Percentiles rank a stretch among this genome's conserved stretches.
phyloP scores from a whole-genome alignment of 179 eudicot species.

The Carnegiea gigantea region DNA sequence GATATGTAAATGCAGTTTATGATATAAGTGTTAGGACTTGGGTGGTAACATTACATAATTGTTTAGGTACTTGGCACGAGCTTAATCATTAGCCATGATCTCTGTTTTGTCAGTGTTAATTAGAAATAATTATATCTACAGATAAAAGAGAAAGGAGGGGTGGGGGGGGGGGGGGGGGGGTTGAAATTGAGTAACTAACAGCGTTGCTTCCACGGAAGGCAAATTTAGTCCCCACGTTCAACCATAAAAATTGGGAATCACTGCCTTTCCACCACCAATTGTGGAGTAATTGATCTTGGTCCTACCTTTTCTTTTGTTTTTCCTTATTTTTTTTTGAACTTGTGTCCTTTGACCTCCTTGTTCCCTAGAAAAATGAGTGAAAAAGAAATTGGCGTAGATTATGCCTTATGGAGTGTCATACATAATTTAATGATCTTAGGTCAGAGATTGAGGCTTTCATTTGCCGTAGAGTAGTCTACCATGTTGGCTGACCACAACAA shows the following conservation, averaged over 20 bases:
- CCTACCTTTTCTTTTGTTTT: not conserved
- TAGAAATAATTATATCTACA: not conserved
- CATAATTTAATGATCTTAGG: not conserved
- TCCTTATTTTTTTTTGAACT: not conserved
- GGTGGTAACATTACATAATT: no score
- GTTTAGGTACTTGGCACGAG: no score
- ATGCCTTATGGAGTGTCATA: not conserved
- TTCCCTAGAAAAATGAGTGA: not conserved
- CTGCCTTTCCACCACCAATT: conserved; percentile 15
- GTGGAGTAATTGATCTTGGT: conserved; percentile 9
- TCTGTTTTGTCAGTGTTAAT: not conserved
- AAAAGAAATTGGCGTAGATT: not conserved
- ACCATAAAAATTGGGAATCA: not conserved
- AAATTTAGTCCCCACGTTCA: not conserved
- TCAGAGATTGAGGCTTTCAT: not conserved
- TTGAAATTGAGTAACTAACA: not conserved
- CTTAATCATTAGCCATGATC: conserved; percentile 22
- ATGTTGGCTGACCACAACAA: not conserved
- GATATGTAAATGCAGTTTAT: no score
- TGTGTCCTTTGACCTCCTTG: not conserved
- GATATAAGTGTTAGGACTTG: no score
- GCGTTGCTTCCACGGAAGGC: not conserved
- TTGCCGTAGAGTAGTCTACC: not conserved
- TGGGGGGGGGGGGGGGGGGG: no score
- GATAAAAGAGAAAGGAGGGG: not conserved